phyloP scores from a whole-genome alignment of 176 grass and related monocot species.

The Ensete glaucum region DNA sequence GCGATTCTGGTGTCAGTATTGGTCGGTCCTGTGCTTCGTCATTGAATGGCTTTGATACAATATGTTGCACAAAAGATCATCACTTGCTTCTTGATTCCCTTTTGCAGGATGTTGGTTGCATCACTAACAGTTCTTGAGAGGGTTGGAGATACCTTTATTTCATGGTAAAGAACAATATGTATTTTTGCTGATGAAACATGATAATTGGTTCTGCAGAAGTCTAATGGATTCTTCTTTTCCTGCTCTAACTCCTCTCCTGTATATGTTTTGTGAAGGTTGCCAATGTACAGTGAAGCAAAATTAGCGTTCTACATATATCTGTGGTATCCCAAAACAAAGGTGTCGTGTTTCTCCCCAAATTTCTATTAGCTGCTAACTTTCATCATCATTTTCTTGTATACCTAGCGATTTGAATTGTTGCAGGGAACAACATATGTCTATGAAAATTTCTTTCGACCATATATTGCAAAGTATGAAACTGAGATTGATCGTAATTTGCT shows the following conservation, averaged over 20 bases:
- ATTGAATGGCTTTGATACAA: neutral
- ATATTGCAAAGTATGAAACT: conserved; percentile 66
- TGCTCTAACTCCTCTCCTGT: neutral
- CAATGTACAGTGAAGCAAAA: conserved; percentile 74
- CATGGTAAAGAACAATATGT: conserved; percentile 44
- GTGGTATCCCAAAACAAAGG: conserved; percentile 83
- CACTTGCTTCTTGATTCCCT: neutral
- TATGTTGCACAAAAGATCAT: neutral
- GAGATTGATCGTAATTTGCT: conserved; percentile 71
- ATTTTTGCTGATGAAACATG: neutral
- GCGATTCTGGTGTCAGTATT: conserved; percentile 97
- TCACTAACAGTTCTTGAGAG: conserved; percentile 62
- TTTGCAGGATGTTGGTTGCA: conserved; percentile 79
- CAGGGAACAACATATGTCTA: conserved; percentile 92
- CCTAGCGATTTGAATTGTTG: conserved; percentile 22
- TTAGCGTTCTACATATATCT: conserved; percentile 82
- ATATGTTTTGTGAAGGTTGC: conserved; percentile 4
- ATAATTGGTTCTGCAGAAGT: neutral
- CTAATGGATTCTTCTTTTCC: neutral
- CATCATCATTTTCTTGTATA: conserved; percentile 1
- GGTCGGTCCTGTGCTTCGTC: conserved; percentile 29
- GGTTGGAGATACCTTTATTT: conserved; percentile 65
- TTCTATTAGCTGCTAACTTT: neutral
- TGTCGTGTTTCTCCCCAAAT: conserved; percentile 1
- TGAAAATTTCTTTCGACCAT: conserved; percentile 64